These are phyloP conservation scores for Phytophthora chlamydospora DNA, from an alignment of 352 stramenopile species.

Conservation along the genomic window DNA sequence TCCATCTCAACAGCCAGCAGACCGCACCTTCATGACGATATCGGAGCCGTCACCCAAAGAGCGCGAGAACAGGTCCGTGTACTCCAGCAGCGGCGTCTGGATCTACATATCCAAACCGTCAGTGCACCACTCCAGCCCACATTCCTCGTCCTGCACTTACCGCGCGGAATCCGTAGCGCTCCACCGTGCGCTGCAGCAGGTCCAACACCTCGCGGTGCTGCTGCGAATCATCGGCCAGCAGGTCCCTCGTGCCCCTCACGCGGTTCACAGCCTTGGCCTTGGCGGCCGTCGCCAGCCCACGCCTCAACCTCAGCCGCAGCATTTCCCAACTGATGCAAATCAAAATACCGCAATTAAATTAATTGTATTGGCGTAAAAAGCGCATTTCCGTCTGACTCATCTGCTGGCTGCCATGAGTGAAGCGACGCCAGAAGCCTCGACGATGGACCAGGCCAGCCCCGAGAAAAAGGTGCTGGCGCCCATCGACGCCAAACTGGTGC, in stretches of 20 bases:
- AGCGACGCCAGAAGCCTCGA: slow-evolving; percentile 11
- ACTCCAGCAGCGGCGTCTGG: slow-evolving; percentile 87
- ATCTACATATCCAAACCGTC: slow-evolving; percentile 42
- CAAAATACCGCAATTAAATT: not conserved
- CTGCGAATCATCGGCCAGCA: slow-evolving; percentile 69
- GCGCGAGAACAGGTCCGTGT: slow-evolving; percentile 83
- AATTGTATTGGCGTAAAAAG: slow-evolving; percentile 24
- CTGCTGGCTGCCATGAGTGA: slow-evolving; percentile 6
- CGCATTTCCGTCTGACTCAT: slow-evolving; percentile 16
- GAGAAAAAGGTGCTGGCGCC: not conserved
- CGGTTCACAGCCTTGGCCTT: slow-evolving; percentile 50
- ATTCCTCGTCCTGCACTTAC: slow-evolving; percentile 24
- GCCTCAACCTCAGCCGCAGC: slow-evolving; percentile 13
- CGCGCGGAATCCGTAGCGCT: slow-evolving; percentile 80
- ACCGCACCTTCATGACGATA: slow-evolving; percentile 85
- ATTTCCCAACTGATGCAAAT: not conserved
- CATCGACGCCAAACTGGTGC: slow-evolving; percentile 27
- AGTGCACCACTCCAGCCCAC: not conserved
- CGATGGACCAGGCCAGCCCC: slow-evolving; percentile 5
- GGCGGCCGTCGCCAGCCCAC: slow-evolving; percentile 22
- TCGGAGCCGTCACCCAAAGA: slow-evolving; percentile 86
- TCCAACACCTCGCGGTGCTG: slow-evolving; percentile 67
- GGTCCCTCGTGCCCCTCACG: slow-evolving; percentile 79
- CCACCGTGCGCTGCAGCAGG: slow-evolving; percentile 58
- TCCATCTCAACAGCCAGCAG: not conserved